A percentile compares a stretch with the other conserved stretches of the same genome.
Conservation (phyloP, 225 moss, liverwort and hornwort species). For the Pleurozium schreberi region DNA sequence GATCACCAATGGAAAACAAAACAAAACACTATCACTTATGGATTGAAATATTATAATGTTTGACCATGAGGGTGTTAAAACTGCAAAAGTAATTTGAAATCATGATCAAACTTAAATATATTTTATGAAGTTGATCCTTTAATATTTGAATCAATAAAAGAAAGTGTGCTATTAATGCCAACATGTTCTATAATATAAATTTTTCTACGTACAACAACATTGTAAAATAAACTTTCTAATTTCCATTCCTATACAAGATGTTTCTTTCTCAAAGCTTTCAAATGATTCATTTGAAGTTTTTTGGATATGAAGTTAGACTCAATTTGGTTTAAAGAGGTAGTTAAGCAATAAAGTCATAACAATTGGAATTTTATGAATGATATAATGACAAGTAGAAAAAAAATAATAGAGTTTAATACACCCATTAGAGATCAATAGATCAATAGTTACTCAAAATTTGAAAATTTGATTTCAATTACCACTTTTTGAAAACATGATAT, state of each 20-base stretch:
- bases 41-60: too few relatives aligned
- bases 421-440: background rate
- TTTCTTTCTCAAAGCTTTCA: background rate
- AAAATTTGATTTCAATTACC: background rate
- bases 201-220: too few relatives aligned
- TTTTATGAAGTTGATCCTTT: too few relatives aligned
- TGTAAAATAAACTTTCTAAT: background rate
- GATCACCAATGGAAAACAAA: too few relatives aligned
- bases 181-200: too few relatives aligned
- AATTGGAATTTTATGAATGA: background rate
- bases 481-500: background rate
- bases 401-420: background rate
- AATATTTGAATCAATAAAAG: too few relatives aligned
- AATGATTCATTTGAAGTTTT: background rate
- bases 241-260: background rate
- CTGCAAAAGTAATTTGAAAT: too few relatives aligned
- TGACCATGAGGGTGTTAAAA: too few relatives aligned
- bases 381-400: background rate
- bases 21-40: too few relatives aligned
- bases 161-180: too few relatives aligned
- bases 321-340: background rate
- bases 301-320: background rate
- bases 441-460: background rate
- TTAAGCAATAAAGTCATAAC: rapidly evolving
- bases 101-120: too few relatives aligned